Percentiles rank a stretch among this genome's conserved stretches.
Evolutionary conservation across 768 basidiomycete species (phyloP).

Genomic region (Dacryopinax primogenitus): DNA sequence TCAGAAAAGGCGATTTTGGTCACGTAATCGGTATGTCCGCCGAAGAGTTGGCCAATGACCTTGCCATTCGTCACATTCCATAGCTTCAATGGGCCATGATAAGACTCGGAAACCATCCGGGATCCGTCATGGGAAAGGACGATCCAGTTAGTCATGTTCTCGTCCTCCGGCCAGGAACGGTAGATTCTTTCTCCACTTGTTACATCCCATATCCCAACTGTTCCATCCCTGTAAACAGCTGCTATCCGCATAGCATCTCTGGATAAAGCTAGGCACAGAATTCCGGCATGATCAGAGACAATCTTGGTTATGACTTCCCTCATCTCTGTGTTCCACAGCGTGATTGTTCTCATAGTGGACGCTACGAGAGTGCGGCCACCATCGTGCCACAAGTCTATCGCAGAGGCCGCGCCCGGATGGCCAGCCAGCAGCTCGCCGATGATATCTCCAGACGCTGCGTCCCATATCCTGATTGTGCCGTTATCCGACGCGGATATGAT

Average conservation of each 20-base stretch:
- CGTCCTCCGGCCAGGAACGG: not conserved
- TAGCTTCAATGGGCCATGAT: not conserved
- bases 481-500: conserved; percentile 36
- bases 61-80: not conserved
- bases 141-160: not conserved
- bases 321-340: conserved; percentile 13
- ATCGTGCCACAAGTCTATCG: too few species aligned
- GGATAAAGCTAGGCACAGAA: conserved; percentile 20
- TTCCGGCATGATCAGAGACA: not conserved
- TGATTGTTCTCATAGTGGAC: too few species aligned
- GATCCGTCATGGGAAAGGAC: not conserved
- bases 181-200: not conserved
- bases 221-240: conserved; percentile 33
- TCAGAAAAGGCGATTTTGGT: conserved; percentile 24
- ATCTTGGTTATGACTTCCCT: not conserved
- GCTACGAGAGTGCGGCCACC: too few species aligned
- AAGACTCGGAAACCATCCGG: not conserved
- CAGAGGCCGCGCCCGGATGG: too few species aligned
- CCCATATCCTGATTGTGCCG: conserved; percentile 35
- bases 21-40: conserved; percentile 34
- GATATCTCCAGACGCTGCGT: conserved; percentile 25
- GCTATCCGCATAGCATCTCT: conserved; percentile 33
- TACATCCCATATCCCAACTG: conserved; percentile 33
- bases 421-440: too few species aligned
- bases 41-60: not conserved